phyloP scores from a whole-genome alignment of 1,284 basidiomycete species.

The Malassezia nana region DNA sequence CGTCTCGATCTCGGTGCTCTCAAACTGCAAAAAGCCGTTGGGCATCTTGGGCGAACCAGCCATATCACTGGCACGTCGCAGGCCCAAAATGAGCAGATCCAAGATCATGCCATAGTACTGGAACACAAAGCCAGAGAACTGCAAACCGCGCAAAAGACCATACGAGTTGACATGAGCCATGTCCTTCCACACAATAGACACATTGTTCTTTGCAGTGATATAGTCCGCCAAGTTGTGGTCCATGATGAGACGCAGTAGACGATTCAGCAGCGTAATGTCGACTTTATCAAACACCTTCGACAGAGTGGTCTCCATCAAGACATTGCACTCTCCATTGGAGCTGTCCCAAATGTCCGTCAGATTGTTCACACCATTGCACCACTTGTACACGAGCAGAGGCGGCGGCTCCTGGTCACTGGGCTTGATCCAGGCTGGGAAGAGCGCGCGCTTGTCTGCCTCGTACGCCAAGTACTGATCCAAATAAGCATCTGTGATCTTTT shows the following conservation, averaged over 20 bases:
- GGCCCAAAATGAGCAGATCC: slow-evolving; percentile 44
- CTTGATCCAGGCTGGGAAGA: slow-evolving; percentile 49
- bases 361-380: slow-evolving; percentile 49
- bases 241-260: slow-evolving; percentile 47
- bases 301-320: slow-evolving; percentile 48
- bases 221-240: slow-evolving; percentile 48
- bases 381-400: slow-evolving; percentile 48
- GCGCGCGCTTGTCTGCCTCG: slow-evolving; percentile 47
- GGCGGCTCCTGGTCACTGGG: slow-evolving; percentile 46
- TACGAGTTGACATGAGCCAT: slow-evolving; percentile 48
- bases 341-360: slow-evolving; percentile 45
- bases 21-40: slow-evolving; percentile 46
- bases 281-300: slow-evolving; percentile 48
- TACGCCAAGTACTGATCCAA: slow-evolving; percentile 47
- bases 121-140: slow-evolving; percentile 48
- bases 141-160: slow-evolving; percentile 46
- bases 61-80: slow-evolving; percentile 46
- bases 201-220: slow-evolving; percentile 49
- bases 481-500: slow-evolving; percentile 49
- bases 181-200: slow-evolving; percentile 48
- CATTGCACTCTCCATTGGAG: slow-evolving; percentile 44
- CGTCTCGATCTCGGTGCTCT: slow-evolving; percentile 39
- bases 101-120: slow-evolving; percentile 48
- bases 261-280: slow-evolving; percentile 46
- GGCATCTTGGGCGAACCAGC: slow-evolving; percentile 46